phyloP scores from a whole-genome alignment of 495 filamentous ascomycete species.

The Penicillium angulare region DNA sequence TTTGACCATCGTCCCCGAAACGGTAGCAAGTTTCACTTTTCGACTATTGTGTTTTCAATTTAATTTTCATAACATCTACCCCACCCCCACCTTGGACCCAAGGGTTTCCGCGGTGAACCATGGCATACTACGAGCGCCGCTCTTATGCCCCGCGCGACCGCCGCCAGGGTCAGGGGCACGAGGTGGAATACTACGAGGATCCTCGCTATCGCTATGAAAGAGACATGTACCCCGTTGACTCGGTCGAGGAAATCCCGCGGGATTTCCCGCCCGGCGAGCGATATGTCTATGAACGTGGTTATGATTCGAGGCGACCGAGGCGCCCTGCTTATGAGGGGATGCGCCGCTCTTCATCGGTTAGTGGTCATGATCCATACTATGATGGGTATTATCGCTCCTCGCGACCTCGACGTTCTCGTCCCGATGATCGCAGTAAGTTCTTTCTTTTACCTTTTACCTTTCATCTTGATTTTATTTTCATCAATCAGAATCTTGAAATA shows the following conservation, averaged over 20 bases:
- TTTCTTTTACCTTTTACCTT: neutral
- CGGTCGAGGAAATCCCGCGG: constrained; percentile 66
- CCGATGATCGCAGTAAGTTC: constrained; percentile 49
- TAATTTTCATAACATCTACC: constrained; percentile 3
- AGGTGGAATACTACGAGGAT: constrained; percentile 33
- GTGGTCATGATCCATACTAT: constrained; percentile 43
- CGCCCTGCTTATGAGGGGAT: constrained; percentile 33
- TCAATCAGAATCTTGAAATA: neutral
- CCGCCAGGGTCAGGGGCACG: constrained; percentile 28
- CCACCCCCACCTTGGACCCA: neutral
- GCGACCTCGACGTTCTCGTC: constrained; percentile 50
- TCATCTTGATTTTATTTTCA: neutral
- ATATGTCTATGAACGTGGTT: constrained; percentile 50
- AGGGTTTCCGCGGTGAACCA: constrained; percentile 10
- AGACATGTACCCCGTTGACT: constrained; percentile 57
- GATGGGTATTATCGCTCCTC: constrained; percentile 58
- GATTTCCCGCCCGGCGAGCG: constrained; percentile 59
- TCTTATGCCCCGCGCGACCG: constrained; percentile 32
- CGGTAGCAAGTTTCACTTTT: constrained; percentile 12
- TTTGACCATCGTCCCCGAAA: constrained; percentile 14
- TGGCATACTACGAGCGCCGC: constrained; percentile 44
- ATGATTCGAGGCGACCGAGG: constrained; percentile 43
- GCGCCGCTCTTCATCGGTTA: constrained; percentile 44
- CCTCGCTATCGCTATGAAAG: constrained; percentile 21
- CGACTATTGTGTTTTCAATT: constrained; percentile 6